A percentile compares a stretch with the other conserved stretches of the same genome.
phyloP scores from a whole-genome alignment of 2,329 filamentous ascomycete species.

The Cercospora canescens region DNA sequence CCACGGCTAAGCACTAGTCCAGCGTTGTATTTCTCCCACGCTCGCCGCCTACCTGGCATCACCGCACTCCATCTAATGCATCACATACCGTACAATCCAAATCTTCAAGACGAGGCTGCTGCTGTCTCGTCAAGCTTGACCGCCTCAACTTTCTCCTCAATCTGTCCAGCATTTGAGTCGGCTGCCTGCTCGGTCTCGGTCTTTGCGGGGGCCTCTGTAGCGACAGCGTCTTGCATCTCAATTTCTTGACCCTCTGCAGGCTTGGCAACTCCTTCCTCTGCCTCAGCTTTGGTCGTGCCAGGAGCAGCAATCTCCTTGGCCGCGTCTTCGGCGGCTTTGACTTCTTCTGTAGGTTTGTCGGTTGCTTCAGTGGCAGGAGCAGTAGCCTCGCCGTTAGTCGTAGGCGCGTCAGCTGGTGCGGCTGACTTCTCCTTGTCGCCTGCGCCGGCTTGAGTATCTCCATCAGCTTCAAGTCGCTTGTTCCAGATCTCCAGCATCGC shows the following conservation, averaged over 20 bases:
- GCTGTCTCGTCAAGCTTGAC: conserved; percentile 5
- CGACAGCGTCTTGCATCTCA: conserved; percentile 28
- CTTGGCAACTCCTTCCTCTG: conserved; percentile 17
- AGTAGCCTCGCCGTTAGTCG: conserved; percentile 26
- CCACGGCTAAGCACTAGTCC: neutral
- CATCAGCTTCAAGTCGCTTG: conserved; percentile 60
- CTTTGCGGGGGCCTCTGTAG: conserved; percentile 26
- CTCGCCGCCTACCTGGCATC: neutral
- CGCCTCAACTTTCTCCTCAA: conserved; percentile 20
- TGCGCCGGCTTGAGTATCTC: conserved; percentile 39
- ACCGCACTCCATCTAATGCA: neutral
- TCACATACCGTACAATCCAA: neutral
- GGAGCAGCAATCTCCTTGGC: conserved; percentile 10
- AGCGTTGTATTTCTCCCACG: neutral
- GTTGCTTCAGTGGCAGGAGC: conserved; percentile 27
- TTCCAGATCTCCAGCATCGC: conserved; percentile 86
- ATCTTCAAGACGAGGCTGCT: neutral
- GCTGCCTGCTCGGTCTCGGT: conserved; percentile 21
- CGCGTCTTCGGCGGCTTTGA: conserved; percentile 33
- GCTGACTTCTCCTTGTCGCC: conserved; percentile 29
- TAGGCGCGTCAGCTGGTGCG: conserved; percentile 22
- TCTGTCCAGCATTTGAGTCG: conserved; percentile 26
- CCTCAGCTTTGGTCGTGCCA: conserved; percentile 11
- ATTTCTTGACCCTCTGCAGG: conserved; percentile 23
- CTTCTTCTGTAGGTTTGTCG: conserved; percentile 18